Evolutionary conservation across 2,329 filamentous ascomycete species (phyloP).

Genomic region (Alternaria triticina): DNA sequence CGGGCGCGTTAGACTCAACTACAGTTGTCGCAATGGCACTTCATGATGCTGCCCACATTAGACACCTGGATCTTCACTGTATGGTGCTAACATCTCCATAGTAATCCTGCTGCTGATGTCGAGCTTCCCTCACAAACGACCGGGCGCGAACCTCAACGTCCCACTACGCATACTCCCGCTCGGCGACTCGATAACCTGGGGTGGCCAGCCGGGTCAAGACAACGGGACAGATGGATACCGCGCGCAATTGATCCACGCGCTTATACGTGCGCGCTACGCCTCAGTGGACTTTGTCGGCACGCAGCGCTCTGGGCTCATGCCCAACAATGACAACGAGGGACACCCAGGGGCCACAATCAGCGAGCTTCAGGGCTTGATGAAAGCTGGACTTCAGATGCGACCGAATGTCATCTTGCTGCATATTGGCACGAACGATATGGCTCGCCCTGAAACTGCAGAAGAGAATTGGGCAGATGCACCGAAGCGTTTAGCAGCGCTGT

Average conservation of each 20-base stretch:
- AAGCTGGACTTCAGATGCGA: constrained; percentile 15
- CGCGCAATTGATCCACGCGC: constrained; percentile 27
- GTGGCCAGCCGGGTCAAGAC: constrained; percentile 30
- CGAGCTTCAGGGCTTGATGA: constrained; percentile 28
- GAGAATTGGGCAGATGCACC: constrained; percentile 35
- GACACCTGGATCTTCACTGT: not conserved
- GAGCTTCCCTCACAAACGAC: constrained; percentile 3
- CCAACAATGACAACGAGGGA: constrained; percentile 44
- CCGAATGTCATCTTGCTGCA: constrained; percentile 35
- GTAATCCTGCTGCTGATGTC: constrained; percentile 9
- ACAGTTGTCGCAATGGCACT: not conserved
- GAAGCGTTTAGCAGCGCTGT: constrained; percentile 37
- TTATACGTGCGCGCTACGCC: constrained; percentile 26
- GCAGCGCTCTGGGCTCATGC: constrained; percentile 39
- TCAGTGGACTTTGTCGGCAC: constrained; percentile 42
- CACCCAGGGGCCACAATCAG: constrained; percentile 40
- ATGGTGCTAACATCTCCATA: constrained; percentile 6
- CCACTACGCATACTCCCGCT: constrained; percentile 34
- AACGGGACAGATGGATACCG: constrained; percentile 51
- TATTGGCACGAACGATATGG: constrained; percentile 33
- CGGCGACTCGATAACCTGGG: constrained; percentile 39
- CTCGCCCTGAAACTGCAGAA: constrained; percentile 12
- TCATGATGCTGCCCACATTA: not conserved
- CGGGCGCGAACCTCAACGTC: constrained; percentile 3
- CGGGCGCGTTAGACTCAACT: too few species aligned